A percentile compares a stretch with the other conserved stretches of the same genome.
Evolutionary conservation across 768 basidiomycete genomes (phyloP).

Genomic region (Peribolospora baueri): DNA sequence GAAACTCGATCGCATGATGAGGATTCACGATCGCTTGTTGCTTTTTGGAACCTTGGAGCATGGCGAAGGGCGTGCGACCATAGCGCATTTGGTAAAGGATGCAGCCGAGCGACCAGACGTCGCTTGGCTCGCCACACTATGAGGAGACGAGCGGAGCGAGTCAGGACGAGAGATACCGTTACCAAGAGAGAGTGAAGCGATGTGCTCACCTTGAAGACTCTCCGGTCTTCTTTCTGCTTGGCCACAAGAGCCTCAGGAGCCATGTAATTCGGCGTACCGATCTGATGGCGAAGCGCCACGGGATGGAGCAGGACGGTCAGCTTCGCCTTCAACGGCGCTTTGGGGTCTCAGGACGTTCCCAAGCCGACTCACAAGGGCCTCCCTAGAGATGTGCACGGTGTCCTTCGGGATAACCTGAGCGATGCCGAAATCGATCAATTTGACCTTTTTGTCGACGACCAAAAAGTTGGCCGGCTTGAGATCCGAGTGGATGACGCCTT

Average conservation of each 20-base stretch:
- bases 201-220: constrained; percentile 45
- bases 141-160: not conserved
- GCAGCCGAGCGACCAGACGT: constrained; percentile 94
- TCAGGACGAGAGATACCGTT: not conserved
- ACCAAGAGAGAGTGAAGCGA: not conserved
- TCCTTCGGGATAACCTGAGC: constrained; percentile 97
- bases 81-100: constrained; percentile 99
- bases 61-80: constrained; percentile 73
- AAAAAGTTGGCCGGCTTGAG: constrained; percentile 98
- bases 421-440: constrained; percentile 98
- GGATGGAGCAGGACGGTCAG: not conserved
- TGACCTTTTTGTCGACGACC: constrained; percentile 75
- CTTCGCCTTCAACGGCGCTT: not conserved
- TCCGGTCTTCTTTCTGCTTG: constrained; percentile 38
- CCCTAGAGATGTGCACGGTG: constrained; percentile 90
- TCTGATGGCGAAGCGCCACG: constrained; percentile 24
- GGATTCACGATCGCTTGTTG: constrained; percentile 81
- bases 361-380: constrained; percentile 45
- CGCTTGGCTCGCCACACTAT: constrained; percentile 62
- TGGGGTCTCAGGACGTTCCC: not conserved
- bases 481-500: constrained; percentile 96
- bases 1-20: constrained; percentile 53
- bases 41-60: constrained; percentile 53
- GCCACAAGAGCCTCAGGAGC: constrained; percentile 71
- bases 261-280: constrained; percentile 98